These are phyloP conservation scores for Coemansia sp. DNA, from an alignment of 192 early-diverging fungal species.

Conservation along the genomic window DNA sequence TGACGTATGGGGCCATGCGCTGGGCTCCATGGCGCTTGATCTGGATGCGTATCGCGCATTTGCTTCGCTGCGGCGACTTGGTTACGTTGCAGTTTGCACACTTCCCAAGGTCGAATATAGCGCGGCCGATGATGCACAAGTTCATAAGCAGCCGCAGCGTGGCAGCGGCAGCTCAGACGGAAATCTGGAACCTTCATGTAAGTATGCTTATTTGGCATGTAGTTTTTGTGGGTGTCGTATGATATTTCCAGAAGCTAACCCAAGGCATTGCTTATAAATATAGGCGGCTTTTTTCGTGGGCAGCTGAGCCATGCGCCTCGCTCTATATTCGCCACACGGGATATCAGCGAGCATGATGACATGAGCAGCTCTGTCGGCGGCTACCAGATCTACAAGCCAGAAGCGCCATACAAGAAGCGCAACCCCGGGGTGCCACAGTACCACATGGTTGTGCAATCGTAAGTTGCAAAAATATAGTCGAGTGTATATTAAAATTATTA, in stretches of 20 bases:
- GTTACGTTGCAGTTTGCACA: constrained; percentile 21
- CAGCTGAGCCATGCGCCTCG: constrained; percentile 13
- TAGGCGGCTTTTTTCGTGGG: constrained; percentile 20
- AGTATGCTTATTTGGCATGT: no score
- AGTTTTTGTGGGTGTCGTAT: constrained; percentile 1
- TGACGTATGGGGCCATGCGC: constrained; percentile 11
- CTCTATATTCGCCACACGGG: neutral
- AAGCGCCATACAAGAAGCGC: constrained; percentile 34
- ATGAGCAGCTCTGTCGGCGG: neutral
- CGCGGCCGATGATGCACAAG: no score
- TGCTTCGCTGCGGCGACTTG: constrained; percentile 29
- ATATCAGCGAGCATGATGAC: neutral
- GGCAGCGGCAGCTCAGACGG: no score
- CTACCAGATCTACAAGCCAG: constrained; percentile 33
- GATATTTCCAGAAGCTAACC: neutral
- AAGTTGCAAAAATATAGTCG: constrained; percentile 10
- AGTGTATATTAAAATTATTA: neutral
- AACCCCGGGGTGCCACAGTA: constrained; percentile 27
- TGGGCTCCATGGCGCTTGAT: constrained; percentile 9
- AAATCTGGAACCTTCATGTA: no score
- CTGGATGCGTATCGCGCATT: constrained; percentile 27
- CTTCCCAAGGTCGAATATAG: no score
- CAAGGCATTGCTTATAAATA: neutral
- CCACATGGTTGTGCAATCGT: constrained; percentile 17
- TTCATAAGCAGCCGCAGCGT: no score